Conservation (phyloP, 1,284 basidiomycete species). For the Sanghuangporus baumii region DNA sequence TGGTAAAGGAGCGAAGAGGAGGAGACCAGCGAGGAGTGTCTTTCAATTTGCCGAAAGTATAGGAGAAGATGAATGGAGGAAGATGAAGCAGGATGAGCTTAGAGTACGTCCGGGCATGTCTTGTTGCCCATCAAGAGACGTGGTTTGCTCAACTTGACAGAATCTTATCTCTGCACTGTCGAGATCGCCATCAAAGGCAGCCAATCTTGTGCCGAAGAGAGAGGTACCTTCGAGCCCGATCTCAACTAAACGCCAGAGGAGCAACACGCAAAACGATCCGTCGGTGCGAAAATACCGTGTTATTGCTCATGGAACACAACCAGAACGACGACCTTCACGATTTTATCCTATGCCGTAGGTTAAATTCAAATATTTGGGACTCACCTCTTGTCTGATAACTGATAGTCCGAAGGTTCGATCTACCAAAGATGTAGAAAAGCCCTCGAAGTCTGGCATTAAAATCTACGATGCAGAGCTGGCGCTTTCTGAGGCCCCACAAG, state of each 20-base stretch:
- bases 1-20: slow-evolving; percentile 36
- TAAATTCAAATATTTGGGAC: background rate
- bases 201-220: background rate
- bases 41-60: slow-evolving; percentile 77
- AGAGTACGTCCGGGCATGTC: slow-evolving; percentile 39
- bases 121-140: background rate
- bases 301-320: slow-evolving; percentile 15
- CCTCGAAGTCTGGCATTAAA: slow-evolving; percentile 39
- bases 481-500: slow-evolving; percentile 27
- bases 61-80: slow-evolving; percentile 61
- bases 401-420: slow-evolving; percentile 51
- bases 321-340: slow-evolving; percentile 14
- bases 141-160: slow-evolving; percentile 26
- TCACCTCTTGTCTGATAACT: slow-evolving; percentile 1
- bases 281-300: slow-evolving; percentile 16
- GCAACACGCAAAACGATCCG: background rate
- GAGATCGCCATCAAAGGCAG: slow-evolving; percentile 13
- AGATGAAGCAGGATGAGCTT: slow-evolving; percentile 52
- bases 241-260: background rate
- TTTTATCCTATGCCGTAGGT: slow-evolving; percentile 18
- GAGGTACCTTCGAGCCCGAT: background rate
- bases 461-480: slow-evolving; percentile 67
- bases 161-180: slow-evolving; percentile 36
- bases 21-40: slow-evolving; percentile 49
- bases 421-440: slow-evolving; percentile 37